These are phyloP conservation scores for Cymbopogon flexuosus DNA, from an alignment of 202 grass and related monocot genomes.

Conservation along the genomic window DNA sequence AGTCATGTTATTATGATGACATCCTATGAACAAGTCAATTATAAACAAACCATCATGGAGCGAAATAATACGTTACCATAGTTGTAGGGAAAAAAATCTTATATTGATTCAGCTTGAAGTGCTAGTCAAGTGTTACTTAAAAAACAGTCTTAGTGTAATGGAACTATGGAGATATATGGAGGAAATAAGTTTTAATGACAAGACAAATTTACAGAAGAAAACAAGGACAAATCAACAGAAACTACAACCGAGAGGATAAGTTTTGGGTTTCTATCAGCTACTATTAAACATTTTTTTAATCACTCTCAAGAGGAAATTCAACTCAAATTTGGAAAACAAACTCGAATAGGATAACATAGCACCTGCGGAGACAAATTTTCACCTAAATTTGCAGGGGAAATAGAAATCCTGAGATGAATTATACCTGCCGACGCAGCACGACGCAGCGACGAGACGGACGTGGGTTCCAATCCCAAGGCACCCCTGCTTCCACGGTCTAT, in stretches of 20 bases:
- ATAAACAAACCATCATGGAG: neutral
- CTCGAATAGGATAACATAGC: neutral
- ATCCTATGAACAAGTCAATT: neutral
- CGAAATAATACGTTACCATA: neutral
- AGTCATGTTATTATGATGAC: neutral
- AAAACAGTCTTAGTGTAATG: neutral
- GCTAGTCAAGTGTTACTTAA: neutral
- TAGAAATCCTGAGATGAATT: neutral
- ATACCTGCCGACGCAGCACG: conserved; percentile 37
- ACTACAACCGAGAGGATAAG: neutral
- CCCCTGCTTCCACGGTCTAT: conserved; percentile 35
- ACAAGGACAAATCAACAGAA: neutral
- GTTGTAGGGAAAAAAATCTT: neutral
- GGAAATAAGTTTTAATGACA: no score
- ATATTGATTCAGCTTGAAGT: neutral
- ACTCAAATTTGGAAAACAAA: neutral
- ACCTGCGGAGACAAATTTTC: neutral
- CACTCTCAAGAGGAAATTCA: neutral
- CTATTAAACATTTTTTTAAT: neutral
- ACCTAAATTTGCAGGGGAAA: neutral
- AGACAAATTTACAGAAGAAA: neutral
- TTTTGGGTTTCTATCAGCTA: neutral
- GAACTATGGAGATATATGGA: neutral
- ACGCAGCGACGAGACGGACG: conserved; percentile 30
- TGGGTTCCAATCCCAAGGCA: conserved; percentile 33